A percentile compares a stretch with the other conserved stretches of the same genome.
These are phyloP conservation scores for Yamadazyma atlantica DNA, from an alignment of 1,139 yeast genomes.

Conservation along the genomic window DNA sequence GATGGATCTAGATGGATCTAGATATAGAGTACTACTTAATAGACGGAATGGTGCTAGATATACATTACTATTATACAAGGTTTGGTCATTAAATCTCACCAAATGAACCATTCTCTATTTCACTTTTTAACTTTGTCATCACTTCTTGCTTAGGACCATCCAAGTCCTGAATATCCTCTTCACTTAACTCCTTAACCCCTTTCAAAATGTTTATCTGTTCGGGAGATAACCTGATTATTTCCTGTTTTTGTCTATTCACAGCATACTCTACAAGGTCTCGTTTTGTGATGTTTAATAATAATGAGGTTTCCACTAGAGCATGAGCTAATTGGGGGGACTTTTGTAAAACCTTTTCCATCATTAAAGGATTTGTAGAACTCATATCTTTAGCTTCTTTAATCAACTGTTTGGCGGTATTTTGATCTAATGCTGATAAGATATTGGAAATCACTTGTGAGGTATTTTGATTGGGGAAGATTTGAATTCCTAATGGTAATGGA, in stretches of 20 bases:
- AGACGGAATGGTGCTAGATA: too few species aligned
- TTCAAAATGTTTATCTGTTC: constrained; percentile 55
- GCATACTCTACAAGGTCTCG: constrained; percentile 53
- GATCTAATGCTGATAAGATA: constrained; percentile 58
- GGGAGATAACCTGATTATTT: constrained; percentile 42
- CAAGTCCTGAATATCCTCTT: constrained; percentile 59
- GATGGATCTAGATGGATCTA: too few species aligned
- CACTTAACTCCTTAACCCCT: constrained; percentile 58
- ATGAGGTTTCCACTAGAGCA: constrained; percentile 75
- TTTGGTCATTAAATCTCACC: constrained; percentile 15
- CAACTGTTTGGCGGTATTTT: constrained; percentile 52
- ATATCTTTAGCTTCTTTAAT: constrained; percentile 64
- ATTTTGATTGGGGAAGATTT: constrained; percentile 51
- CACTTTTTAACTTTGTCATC: constrained; percentile 38
- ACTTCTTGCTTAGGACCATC: constrained; percentile 56
- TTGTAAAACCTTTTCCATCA: constrained; percentile 62
- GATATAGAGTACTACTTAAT: too few species aligned
- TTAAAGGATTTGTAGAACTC: constrained; percentile 59
- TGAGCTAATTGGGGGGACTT: constrained; percentile 79
- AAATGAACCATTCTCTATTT: constrained; percentile 46
- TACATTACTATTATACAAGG: neutral
- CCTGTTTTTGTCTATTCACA: constrained; percentile 32
- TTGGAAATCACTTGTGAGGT: constrained; percentile 63
- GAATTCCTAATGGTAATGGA: constrained; percentile 49
- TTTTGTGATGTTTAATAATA: constrained; percentile 57